Percentiles rank a stretch among this genome's conserved stretches.
These are phyloP conservation scores for Colletotrichum graminicola DNA, from an alignment of 2,329 filamentous ascomycete genomes.

Conservation along the genomic window DNA sequence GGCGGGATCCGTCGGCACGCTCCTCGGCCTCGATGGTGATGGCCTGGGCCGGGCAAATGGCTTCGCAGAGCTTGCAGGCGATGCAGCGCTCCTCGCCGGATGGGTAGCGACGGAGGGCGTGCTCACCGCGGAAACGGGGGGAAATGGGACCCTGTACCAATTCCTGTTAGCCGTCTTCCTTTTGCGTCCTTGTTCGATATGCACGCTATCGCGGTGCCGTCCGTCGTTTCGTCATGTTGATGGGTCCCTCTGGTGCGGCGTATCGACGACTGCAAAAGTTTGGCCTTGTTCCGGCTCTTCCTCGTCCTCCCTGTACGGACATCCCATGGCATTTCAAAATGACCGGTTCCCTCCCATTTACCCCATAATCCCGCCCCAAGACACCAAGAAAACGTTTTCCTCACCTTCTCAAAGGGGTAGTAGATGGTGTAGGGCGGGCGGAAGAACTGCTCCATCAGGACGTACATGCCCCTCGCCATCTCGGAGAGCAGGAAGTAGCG, in stretches of 20 bases:
- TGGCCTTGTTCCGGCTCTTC: not conserved
- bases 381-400: slow-evolving; percentile 36
- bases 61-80: slow-evolving; percentile 99
- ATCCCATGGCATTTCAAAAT: not conserved
- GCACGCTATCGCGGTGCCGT: not conserved
- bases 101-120: slow-evolving; percentile 94
- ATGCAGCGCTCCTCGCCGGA: slow-evolving; percentile 99
- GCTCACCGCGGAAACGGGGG: slow-evolving; percentile 97
- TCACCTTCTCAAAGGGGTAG: slow-evolving; percentile 96
- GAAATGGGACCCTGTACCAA: slow-evolving; percentile 83
- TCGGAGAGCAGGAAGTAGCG: slow-evolving; percentile 97
- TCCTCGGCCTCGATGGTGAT: slow-evolving; percentile 99
- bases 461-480: slow-evolving; percentile 98
- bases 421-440: slow-evolving; percentile 97
- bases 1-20: slow-evolving; percentile 92
- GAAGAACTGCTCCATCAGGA: slow-evolving; percentile 98
- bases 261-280: not conserved
- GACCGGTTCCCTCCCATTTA: not conserved
- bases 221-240: too few species aligned
- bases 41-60: slow-evolving; percentile 96
- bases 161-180: slow-evolving; percentile 22
- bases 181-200: not conserved
- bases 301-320: not conserved
- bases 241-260: not conserved
- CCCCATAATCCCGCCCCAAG: not conserved